Evolutionary conservation across 768 basidiomycete genomes (phyloP).

Genomic region (Pisolithus sp.): DNA sequence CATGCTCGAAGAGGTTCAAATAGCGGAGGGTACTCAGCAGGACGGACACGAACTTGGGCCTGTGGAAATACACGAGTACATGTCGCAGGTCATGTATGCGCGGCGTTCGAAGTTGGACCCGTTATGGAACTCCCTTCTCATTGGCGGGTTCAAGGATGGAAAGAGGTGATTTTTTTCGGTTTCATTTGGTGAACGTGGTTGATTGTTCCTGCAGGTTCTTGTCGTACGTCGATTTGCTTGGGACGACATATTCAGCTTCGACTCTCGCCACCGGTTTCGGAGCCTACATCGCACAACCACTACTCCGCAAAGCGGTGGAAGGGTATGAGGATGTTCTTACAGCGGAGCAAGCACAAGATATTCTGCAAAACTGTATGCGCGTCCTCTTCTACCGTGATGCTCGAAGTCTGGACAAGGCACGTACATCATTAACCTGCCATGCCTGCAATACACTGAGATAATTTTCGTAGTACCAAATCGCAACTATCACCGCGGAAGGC

Average conservation of each 20-base stretch:
- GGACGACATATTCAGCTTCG: constrained; percentile 92
- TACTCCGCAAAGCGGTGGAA: constrained; percentile 88
- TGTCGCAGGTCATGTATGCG: constrained; percentile 85
- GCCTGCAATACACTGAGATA: not conserved
- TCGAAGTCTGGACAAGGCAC: constrained; percentile 88
- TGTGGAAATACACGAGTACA: constrained; percentile 86
- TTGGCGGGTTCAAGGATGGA: constrained; percentile 86
- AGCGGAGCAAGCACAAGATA: constrained; percentile 69
- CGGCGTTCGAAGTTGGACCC: constrained; percentile 87
- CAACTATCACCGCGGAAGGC: constrained; percentile 74
- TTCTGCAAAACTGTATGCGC: constrained; percentile 82
- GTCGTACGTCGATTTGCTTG: constrained; percentile 89
- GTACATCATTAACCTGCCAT: constrained; percentile 10
- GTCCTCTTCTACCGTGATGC: constrained; percentile 97
- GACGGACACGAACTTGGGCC: constrained; percentile 86
- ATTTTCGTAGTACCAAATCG: constrained; percentile 83
- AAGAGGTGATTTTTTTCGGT: constrained; percentile 46
- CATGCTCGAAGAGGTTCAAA: constrained; percentile 68
- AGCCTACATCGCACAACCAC: constrained; percentile 84
- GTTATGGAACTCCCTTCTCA: constrained; percentile 89
- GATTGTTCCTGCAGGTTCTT: constrained; percentile 58
- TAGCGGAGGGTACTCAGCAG: constrained; percentile 72
- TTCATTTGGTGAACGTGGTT: not conserved
- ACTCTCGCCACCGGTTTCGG: constrained; percentile 96
- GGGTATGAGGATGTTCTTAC: constrained; percentile 67